Evolutionary conservation across 768 basidiomycete species (phyloP), one percentile per base, ranked within the genome.

Genomic region (Boletus vinaceobasis): DNA sequence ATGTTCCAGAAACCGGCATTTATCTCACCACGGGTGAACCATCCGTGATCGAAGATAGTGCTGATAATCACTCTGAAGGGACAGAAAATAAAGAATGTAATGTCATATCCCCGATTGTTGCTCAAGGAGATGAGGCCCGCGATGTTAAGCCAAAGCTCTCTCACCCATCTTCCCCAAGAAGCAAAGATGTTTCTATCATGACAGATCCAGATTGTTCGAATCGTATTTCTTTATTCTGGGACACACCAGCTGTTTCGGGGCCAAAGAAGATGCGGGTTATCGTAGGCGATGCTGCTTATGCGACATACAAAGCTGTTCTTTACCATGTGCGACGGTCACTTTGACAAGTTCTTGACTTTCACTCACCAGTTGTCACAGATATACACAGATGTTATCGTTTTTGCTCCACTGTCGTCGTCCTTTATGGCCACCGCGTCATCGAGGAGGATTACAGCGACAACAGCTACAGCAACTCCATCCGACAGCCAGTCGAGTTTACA

Each of bases 361-460:
- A 32, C 53, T 60, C 42, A 66, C 37, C 13, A 13, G 5, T 36
- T 11, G 10, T 43, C 39, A 4, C 60, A 92, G 91, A 74, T 94
- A 26, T 95, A 94, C 67, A 94, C 92, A 15, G 90, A 93, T 62
- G 79, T 79, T 27, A 88, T 94, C 58, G 79, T 85, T 29, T 94
- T 94, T 60, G 89, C 93, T 0, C 92, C 92, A 0, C 73, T 94
- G 17, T 83, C 90, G 0, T 94, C 93, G 7, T 80, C 83, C 32
- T 87, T 88, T 58, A 62, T 69, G 15, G 40, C 63, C 19, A 45
- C 56, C 50, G 35, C 73, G 64, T 37, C 60, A 29, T 57, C 55
- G 36, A 58, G 51, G 57, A 61, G 40, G 51, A 55, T 4, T 33
- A 52, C 21, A 37, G 48, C 33, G 35, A 50, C 48, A 19, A 46